Base-by-base conservation (phyloP, 2,329 filamentous ascomycete species). In the Fusarium verrucosum region DNA sequence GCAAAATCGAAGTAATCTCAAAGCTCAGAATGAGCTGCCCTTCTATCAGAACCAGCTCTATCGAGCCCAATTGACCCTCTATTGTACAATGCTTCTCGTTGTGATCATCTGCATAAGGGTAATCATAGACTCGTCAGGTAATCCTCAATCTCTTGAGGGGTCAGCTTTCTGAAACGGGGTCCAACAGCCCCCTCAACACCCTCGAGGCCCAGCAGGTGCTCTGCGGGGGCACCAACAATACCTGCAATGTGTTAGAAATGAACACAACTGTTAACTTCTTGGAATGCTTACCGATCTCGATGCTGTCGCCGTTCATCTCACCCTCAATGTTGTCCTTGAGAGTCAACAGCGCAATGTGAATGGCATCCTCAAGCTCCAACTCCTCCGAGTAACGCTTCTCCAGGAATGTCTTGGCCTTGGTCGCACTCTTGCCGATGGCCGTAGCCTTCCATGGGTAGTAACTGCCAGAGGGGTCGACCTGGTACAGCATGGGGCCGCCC, bases 381-480 rank as follows among this genome's bases (percentile, higher is more conserved):
- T 94, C 94, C 77, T 99, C 95, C 6, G 94, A 97, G 82, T 98
- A 99, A 80, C 95, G 86, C 89, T 99, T 99, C 86, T 99, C 95
- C 77, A 99, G 81, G 83, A 99, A 99, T 0, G 95, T 99, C 88
- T 99, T 99, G 53, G 95, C 95, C 74, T 93, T 96, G 36, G 95
- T 97, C 50, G 95, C 95, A 76, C 94, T 96, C 87, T 99, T 99
- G 75, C 95, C 95, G 75, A 99, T 99, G 49, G 95, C 95, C 44
- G 95, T 99, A 37, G 95, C 95, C 85, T 99, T 99, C 95, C 95
- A 99, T 5, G 95, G 95, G 78, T 97, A 99, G 78, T 99, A 99
- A 78, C 92, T 96, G 70, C 95, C 95, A 68, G 92, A 97, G n/a
- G 95, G 95, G 77, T 99, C 95, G 70, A 99, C 95, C 82, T 99